Base-by-base conservation (phyloP, 1,284 basidiomycete species). In the Ganoderma lingzhi region DNA sequence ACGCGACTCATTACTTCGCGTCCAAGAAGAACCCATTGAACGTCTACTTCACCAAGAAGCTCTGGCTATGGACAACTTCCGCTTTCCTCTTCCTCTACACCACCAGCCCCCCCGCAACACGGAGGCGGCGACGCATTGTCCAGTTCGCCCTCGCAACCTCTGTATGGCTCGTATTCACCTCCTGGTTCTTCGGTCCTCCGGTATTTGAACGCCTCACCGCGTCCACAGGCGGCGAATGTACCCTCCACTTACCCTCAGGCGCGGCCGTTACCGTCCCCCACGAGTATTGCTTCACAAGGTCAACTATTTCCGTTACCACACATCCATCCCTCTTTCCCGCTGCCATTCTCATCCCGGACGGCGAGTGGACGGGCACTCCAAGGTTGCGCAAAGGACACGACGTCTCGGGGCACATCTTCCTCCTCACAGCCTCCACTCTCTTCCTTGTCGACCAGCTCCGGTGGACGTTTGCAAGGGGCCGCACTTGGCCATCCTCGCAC, bases 151-250 rank as follows among this genome's bases (percentile, higher is more conserved):
- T 87, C 30, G 91, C 90, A 63, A 94, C 93, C 8, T 77, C 81
- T 28, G 83, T 88, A 58, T 97, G 95, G 95, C 80, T 91, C 59
- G 79, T 86, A 12, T 96, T 96, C 83, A 92, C 95, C 2, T 85
- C 85, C 65, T 98, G 96, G 96, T 97, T 97, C 85, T 96, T 98
- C 76, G 96, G 97, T 0, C 94, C 96, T 3, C 86, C 93, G 0
- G 80, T 99, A 61, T 80, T 95, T 41, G 91, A 95, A 66, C 90
- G 96, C 35, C 80, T 97, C 72, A 87, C 90, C 67, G 82, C 89
- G n/a, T 82, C 85, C 8, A 92, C 93, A 0, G 97, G 97, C 0
- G 97, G 93, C 0, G 87, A 92, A 75, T 99, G 97, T 76, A 84
- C 94, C 14, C 82, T 95, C 15, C 77, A 84, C 23, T 79, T 94